Percentiles rank a stretch among this genome's conserved stretches.
phyloP scores from a whole-genome alignment of 768 basidiomycete species.

The Phaeotremella skinneri region DNA sequence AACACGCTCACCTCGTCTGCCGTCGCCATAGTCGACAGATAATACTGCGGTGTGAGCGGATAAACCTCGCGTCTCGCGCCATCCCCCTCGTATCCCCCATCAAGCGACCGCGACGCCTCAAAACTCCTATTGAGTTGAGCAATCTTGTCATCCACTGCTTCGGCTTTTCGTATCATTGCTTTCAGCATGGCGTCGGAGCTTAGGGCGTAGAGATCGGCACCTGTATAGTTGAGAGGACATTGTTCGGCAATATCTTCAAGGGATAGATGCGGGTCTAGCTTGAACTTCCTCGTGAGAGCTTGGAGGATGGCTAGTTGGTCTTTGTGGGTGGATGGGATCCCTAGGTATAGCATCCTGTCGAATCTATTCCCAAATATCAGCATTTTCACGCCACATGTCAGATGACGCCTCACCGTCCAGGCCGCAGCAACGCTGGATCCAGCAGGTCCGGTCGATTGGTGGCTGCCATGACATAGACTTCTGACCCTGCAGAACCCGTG shows the following conservation, averaged over 20 bases:
- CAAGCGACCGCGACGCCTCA: too few species aligned
- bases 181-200: constrained; percentile 95
- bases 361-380: constrained; percentile 60
- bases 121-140: constrained; percentile 53
- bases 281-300: constrained; percentile 90
- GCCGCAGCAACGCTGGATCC: constrained; percentile 82
- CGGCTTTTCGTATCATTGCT: constrained; percentile 86
- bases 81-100: not conserved
- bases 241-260: constrained; percentile 64
- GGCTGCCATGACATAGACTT: constrained; percentile 92
- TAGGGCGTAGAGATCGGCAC: constrained; percentile 96
- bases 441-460: constrained; percentile 91
- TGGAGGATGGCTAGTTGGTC: constrained; percentile 81
- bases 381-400: not conserved
- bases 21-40: constrained; percentile 75
- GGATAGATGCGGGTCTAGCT: constrained; percentile 65
- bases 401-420: constrained; percentile 64
- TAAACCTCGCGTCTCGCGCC: constrained; percentile 51
- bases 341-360: constrained; percentile 93
- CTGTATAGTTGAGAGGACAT: constrained; percentile 92
- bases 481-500: constrained; percentile 56
- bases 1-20: constrained; percentile 68
- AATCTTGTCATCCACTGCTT: constrained; percentile 71
- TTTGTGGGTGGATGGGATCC: constrained; percentile 80
- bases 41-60: constrained; percentile 84